A percentile compares a stretch with the other conserved stretches of the same genome.
These are phyloP conservation scores for Trichaptum fuscoviolaceum DNA, from an alignment of 768 basidiomycete genomes.

Conservation along the genomic window DNA sequence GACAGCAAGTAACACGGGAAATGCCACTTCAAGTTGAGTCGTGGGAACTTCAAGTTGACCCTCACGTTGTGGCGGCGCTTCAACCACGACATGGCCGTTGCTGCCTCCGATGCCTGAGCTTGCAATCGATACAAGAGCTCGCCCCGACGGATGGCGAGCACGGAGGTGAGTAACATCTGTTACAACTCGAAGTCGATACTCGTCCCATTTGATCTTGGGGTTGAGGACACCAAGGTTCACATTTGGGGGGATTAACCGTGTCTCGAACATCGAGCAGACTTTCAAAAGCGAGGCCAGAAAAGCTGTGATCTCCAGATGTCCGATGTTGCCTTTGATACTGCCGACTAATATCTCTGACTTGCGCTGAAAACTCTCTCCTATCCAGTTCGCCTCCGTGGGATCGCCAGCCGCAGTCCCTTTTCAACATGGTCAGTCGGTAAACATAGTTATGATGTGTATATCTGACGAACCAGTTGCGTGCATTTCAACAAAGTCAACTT, in stretches of 20 bases:
- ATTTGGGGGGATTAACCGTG: slow-evolving; percentile 33
- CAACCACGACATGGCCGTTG: background rate
- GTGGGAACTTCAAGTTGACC: too few species aligned
- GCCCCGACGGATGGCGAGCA: background rate
- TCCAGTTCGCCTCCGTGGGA: slow-evolving; percentile 41
- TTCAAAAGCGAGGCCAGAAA: slow-evolving; percentile 42
- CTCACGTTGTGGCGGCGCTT: background rate
- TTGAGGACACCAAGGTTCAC: slow-evolving; percentile 32
- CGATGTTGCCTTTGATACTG: slow-evolving; percentile 43
- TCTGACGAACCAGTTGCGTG: slow-evolving; percentile 36
- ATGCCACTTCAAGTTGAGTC: background rate
- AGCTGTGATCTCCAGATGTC: slow-evolving; percentile 37
- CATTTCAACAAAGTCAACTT: slow-evolving; percentile 45
- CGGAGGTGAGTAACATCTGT: background rate
- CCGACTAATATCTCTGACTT: slow-evolving; percentile 32
- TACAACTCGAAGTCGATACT: background rate
- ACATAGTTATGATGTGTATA: background rate
- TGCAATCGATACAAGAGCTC: background rate
- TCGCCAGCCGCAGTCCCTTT: slow-evolving; percentile 40
- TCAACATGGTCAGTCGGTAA: background rate
- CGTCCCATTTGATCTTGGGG: slow-evolving; percentile 33
- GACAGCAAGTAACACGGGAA: background rate
- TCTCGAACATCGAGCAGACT: slow-evolving; percentile 34
- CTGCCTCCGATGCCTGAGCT: background rate
- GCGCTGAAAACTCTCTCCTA: slow-evolving; percentile 27